Conservation (phyloP, 1,139 yeast genomes). For the Yamadazyma dushanensis region DNA sequence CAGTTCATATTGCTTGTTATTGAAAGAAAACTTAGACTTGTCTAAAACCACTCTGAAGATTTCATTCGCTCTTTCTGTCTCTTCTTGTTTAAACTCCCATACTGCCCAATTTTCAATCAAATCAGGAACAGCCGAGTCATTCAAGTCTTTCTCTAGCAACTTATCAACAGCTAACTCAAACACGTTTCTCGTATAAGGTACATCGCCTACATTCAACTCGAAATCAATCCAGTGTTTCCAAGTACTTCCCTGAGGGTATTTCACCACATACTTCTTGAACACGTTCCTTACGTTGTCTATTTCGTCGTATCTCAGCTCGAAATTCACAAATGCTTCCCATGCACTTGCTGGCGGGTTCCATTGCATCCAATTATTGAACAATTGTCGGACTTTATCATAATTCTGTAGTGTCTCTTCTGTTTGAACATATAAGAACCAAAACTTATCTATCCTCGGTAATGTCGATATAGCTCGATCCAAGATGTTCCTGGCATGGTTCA, state of each 20-base stretch:
- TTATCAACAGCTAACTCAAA: conserved; percentile 69
- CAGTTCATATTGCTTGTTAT: conserved; percentile 35
- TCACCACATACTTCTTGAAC: conserved; percentile 55
- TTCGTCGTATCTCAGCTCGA: conserved; percentile 70
- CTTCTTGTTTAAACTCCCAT: conserved; percentile 69
- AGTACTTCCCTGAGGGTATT: conserved; percentile 51
- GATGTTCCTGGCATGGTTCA: conserved; percentile 87
- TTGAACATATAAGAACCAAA: conserved; percentile 82
- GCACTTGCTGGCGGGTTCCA: conserved; percentile 70
- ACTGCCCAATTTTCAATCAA: conserved; percentile 55
- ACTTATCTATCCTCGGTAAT: conserved; percentile 76
- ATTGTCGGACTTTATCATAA: conserved; percentile 56
- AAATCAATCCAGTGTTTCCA: conserved; percentile 58
- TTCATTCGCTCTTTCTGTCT: conserved; percentile 64
- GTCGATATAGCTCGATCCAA: conserved; percentile 75
- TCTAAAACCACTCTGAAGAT: conserved; percentile 56
- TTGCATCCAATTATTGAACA: conserved; percentile 78
- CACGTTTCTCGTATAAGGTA: conserved; percentile 50
- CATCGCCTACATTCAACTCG: conserved; percentile 22
- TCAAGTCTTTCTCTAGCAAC: conserved; percentile 26
- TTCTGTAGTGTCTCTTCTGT: conserved; percentile 81
- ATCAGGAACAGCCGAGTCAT: conserved; percentile 25
- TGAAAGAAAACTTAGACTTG: conserved; percentile 30
- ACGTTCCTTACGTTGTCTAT: conserved; percentile 56
- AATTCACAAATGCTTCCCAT: conserved; percentile 74